Evolutionary conservation across 2,329 filamentous ascomycete genomes (phyloP).

Genomic region (Penicillium brevicompactum): DNA sequence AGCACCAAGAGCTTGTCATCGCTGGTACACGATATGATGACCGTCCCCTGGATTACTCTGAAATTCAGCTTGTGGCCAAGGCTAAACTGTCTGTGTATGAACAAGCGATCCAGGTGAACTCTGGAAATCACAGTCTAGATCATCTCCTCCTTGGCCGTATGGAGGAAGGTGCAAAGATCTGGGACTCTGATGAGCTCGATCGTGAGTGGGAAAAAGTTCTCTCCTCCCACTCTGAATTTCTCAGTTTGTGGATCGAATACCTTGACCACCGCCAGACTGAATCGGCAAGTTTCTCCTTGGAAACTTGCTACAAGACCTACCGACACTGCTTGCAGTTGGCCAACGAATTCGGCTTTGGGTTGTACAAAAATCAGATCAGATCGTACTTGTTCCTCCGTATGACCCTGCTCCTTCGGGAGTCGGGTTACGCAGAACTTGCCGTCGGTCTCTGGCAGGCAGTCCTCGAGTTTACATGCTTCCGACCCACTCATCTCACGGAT

Average conservation of each 20-base stretch:
- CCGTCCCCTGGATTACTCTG: slow-evolving; percentile 57
- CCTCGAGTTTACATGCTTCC: slow-evolving; percentile 70
- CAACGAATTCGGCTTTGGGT: slow-evolving; percentile 18
- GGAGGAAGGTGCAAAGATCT: slow-evolving; percentile 72
- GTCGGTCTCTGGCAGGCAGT: slow-evolving; percentile 80
- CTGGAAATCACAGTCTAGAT: slow-evolving; percentile 53
- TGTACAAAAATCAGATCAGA: slow-evolving; percentile 43
- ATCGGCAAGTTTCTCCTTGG: slow-evolving; percentile 68
- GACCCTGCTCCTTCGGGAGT: slow-evolving; percentile 73
- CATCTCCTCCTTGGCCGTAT: slow-evolving; percentile 69
- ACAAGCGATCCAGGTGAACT: slow-evolving; percentile 67
- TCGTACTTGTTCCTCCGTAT: slow-evolving; percentile 74
- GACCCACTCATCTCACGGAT: slow-evolving; percentile 45
- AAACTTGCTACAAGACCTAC: slow-evolving; percentile 63
- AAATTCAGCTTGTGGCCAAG: slow-evolving; percentile 71
- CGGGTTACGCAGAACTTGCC: slow-evolving; percentile 77
- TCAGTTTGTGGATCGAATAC: slow-evolving; percentile 72
- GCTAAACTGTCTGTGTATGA: slow-evolving; percentile 80
- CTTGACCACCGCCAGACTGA: slow-evolving; percentile 71
- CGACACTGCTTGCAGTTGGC: slow-evolving; percentile 57
- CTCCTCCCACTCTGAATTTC: slow-evolving; percentile 57
- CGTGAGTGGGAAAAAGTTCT: slow-evolving; percentile 68
- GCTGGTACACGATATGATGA: slow-evolving; percentile 39
- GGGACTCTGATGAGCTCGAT: slow-evolving; percentile 65
- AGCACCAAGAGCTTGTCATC: slow-evolving; percentile 73